Percentiles rank a stretch among this genome's conserved stretches.
Conservation (phyloP, 2,329 filamentous ascomycete species). For the Cadophora luteo-olivacea region DNA sequence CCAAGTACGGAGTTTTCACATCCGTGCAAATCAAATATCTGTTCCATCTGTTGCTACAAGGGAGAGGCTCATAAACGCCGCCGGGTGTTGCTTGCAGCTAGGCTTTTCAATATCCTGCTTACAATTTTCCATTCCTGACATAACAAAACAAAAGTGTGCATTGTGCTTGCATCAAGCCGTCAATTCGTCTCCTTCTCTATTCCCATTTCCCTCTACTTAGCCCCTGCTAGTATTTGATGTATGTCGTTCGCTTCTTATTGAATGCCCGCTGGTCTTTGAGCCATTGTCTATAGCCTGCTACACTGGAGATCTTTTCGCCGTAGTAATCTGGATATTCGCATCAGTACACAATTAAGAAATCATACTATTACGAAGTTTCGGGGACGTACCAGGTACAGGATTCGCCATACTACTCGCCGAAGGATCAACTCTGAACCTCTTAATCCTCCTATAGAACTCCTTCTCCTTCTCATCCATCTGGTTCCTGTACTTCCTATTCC, state of each 20-base stretch:
- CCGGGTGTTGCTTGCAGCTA: conserved; percentile 20
- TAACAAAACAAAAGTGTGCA: conserved; percentile 22
- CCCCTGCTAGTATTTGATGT: conserved; percentile 33
- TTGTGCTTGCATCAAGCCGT: conserved; percentile 23
- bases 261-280: conserved; percentile 97
- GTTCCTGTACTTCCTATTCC: conserved; percentile 72
- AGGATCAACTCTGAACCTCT: conserved; percentile 90
- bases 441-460: conserved; percentile 90
- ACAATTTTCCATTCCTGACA: conserved; percentile 22
- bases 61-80: conserved; percentile 34
- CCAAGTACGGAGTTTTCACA: neutral
- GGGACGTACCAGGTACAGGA: conserved; percentile 61
- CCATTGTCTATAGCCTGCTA: conserved; percentile 91
- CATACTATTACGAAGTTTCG: neutral
- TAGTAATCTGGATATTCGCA: conserved; percentile 74
- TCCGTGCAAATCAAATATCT: conserved; percentile 4
- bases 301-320: conserved; percentile 96
- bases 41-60: conserved; percentile 34
- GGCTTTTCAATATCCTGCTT: conserved; percentile 16
- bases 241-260: conserved; percentile 74
- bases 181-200: neutral
- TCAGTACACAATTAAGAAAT: conserved; percentile 67
- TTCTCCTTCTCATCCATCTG: conserved; percentile 90
- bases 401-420: conserved; percentile 88
- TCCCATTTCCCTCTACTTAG: neutral